Evolutionary conservation across 164 flowering plant genomes (phyloP), one percentile per base, ranked within the genome.

Genomic region (Paratinospora sagittata): DNA sequence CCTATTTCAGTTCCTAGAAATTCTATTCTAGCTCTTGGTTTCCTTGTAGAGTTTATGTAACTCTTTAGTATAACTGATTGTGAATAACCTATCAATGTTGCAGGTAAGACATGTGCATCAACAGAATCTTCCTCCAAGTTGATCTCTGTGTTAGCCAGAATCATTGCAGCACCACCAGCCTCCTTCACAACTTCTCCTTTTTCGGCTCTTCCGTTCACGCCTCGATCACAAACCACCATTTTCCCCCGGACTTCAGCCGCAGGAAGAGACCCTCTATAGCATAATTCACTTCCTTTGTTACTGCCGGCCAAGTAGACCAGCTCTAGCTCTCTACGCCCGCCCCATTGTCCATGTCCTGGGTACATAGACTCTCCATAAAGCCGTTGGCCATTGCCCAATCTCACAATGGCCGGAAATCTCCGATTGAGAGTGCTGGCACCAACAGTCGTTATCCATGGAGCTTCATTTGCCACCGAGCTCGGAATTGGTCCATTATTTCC

Each of bases 401-500:
- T 81, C 37, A 94, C 85, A 45, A 81, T 14, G 36, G 97, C 95
- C n/a, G 97, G 97, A 73, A 94, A 94, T 75, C 80, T 86, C 62
- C 98, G 65, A 78, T 92, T 90, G 16, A 92, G 86, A n/a, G 97
- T 87, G 80, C 97, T 85, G n/a, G 98, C 98, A 27, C 98, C 98
- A 8, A 94, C 81, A 0, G 98, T 92, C 7, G 89, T 79, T 26
- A 94, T 83, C 98, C 98, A 94, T 13, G 98, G 98, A 49, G 98
- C 97, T 73, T 83, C 93, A 66, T 94, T 94, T 30, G 97, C 95
- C 14, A 94, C 93, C 1, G 97, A 90, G 81, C 75, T 83, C 27
- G 81, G 81, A 47, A 84, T 75, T 5, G 97, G 97, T 1, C 98
- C 98, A 49, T 87, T 89, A 73, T 92, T 94, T 45, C 97, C 97